Evolutionary conservation across 352 stramenopile species (phyloP), one percentile per base, ranked within the genome.

Genomic region (Elongisporangium senticosum): DNA sequence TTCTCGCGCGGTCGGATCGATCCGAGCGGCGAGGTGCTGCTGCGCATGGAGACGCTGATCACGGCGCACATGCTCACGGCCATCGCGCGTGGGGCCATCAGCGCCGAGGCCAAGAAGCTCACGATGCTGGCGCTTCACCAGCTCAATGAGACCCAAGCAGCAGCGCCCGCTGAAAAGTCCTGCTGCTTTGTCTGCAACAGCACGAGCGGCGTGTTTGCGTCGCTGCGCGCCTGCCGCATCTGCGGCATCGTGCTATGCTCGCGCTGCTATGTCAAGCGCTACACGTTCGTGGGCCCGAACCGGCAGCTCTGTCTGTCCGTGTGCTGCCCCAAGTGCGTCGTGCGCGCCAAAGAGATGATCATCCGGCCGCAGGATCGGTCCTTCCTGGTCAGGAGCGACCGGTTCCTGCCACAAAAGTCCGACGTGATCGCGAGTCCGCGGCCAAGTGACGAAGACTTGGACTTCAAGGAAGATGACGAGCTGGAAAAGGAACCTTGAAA

Each of bases 1-100:
- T 67, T 62, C 15, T 68, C 75, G 14, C 68, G 74, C 21, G 68
- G 71, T 33, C 78, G 77, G 23, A 75, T 81, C 55, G 73, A 86
- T 48, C 56, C 77, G 13, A 59, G 59, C 17, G 70, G 73, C 50
- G 57, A 67, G 11, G 33, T 43, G 33, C 33, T 43, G 13, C 33
- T 43, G 11, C 33, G 33, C 11, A 43, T 43, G 11, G 33, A 43
- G 33, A 43, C 33, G 33, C 33, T 43, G 10, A 43, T 43, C 33
- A 43, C 33, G 15, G 33, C 33, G 33, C 33, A 43, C 33, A 43
- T 43, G 33, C 8, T 43, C 33, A 43, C 33, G 33, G 33, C 33
- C 33, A 43, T 43, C 11, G 33, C 33, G 33, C 33, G 33, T 43
- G 33, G 33, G 33, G 33, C 33, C 2, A 17, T 43, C 10, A 43